Percentiles rank a stretch among this genome's conserved stretches.
Conservation (phyloP, 768 basidiomycete species). For the Agaricus blazei region DNA sequence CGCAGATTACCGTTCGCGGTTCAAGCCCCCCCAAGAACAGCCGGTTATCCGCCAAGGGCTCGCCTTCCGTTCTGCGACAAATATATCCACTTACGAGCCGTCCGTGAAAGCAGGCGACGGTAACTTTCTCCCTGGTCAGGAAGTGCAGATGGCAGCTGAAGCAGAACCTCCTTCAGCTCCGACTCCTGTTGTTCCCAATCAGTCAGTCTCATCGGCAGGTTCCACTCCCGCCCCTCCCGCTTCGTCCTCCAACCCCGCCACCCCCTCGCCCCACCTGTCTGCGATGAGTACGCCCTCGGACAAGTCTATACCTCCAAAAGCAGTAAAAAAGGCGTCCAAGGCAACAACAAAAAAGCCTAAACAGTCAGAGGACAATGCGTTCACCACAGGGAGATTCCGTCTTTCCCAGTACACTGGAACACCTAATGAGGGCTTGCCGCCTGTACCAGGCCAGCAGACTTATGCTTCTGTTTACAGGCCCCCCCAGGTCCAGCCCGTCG, state of each 20-base stretch:
- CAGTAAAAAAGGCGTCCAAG: slow-evolving; percentile 21
- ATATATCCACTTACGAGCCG: slow-evolving; percentile 39
- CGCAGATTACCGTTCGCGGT: slow-evolving; percentile 36
- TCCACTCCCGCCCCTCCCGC: slow-evolving; percentile 6
- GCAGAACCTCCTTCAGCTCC: slow-evolving; percentile 13
- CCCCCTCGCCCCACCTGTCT: slow-evolving; percentile 9
- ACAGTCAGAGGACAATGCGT: slow-evolving; percentile 6
- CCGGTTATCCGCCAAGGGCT: slow-evolving; percentile 59
- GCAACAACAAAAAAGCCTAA: slow-evolving; percentile 1
- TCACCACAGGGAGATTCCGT: slow-evolving; percentile 37
- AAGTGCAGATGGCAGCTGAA: slow-evolving; percentile 18
- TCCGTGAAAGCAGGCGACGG: slow-evolving; percentile 19
- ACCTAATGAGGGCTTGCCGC: slow-evolving; percentile 21
- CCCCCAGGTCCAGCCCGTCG: not conserved
- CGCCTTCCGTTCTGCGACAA: slow-evolving; percentile 34
- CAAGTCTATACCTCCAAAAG: slow-evolving; percentile 1
- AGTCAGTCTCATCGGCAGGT: slow-evolving; percentile 4
- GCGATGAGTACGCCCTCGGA: slow-evolving; percentile 7
- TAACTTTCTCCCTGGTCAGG: slow-evolving; percentile 55
- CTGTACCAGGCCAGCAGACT: slow-evolving; percentile 30
- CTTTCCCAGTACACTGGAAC: slow-evolving; percentile 34
- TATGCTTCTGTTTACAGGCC: slow-evolving; percentile 36
- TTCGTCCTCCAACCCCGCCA: slow-evolving; percentile 7
- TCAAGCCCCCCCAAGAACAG: slow-evolving; percentile 39
- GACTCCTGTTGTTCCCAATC: slow-evolving; percentile 7